These are phyloP conservation scores for Trametes sanguinea DNA, from an alignment of 768 basidiomycete species.

Conservation along the genomic window DNA sequence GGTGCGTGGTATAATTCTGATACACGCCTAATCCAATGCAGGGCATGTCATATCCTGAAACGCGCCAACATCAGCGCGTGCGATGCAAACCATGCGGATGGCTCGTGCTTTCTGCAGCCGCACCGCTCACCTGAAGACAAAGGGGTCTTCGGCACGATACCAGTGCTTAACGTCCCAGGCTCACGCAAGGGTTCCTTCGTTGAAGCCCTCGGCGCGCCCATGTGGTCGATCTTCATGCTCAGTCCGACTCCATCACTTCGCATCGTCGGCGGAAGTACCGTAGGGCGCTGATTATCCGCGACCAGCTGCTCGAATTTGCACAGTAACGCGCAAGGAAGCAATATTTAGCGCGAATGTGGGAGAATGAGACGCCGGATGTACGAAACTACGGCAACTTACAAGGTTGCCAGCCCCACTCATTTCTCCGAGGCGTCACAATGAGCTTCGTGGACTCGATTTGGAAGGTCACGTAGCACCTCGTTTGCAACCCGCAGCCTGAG, in stretches of 20 bases:
- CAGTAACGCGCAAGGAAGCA: no score
- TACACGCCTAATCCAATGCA: slow-evolving; percentile 72
- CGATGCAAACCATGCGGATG: background rate
- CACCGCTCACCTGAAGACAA: slow-evolving; percentile 30
- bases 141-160: slow-evolving; percentile 12
- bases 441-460: background rate
- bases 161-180: background rate
- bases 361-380: no score
- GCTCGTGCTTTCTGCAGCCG: background rate
- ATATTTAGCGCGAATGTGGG: no score
- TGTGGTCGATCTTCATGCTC: no score
- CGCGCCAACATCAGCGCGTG: background rate
- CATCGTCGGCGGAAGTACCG: no score
- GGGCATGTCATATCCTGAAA: slow-evolving; percentile 55
- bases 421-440: background rate
- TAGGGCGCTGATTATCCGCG: background rate
- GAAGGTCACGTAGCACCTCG: background rate
- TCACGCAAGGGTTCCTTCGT: no score
- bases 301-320: no score
- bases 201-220: no score
- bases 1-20: slow-evolving; percentile 58
- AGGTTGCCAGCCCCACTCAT: no score
- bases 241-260: no score
- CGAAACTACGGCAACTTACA: no score
- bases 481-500: background rate